Conservation (phyloP, 1,284 basidiomycete species). For the Cryptococcus hybrid region DNA sequence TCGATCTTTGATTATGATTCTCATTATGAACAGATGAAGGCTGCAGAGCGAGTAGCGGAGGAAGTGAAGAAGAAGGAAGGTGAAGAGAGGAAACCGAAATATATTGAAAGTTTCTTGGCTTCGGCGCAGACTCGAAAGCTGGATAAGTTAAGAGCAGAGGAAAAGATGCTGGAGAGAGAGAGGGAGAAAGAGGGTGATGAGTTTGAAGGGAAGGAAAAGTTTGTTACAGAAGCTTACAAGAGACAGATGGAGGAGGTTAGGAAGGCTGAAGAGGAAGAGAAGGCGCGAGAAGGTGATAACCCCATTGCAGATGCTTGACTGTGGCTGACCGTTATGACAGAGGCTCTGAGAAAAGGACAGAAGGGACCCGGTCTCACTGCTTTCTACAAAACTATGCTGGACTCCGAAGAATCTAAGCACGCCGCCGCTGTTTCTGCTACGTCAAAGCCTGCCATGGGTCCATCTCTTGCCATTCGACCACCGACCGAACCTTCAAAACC, state of each 20-base stretch:
- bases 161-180: constrained; percentile 95
- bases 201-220: constrained; percentile 91
- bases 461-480: constrained; percentile 36
- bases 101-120: constrained; percentile 77
- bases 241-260: constrained; percentile 92
- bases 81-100: constrained; percentile 86
- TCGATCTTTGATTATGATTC: constrained; percentile 95
- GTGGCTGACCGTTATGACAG: constrained; percentile 16
- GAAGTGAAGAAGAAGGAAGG: constrained; percentile 68
- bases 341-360: constrained; percentile 58
- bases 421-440: constrained; percentile 78
- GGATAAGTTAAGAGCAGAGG: constrained; percentile 91
- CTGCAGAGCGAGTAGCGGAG: constrained; percentile 68
- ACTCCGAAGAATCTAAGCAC: constrained; percentile 76
- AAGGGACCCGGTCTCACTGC: constrained; percentile 71
- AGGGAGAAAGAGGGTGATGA: constrained; percentile 91
- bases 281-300: constrained; percentile 68
- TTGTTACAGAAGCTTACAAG: constrained; percentile 97
- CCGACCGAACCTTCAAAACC: constrained; percentile 19
- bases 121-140: constrained; percentile 82
- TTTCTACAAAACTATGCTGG: constrained; percentile 80
- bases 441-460: constrained; percentile 50
- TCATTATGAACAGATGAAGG: constrained; percentile 94
- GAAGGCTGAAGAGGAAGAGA: constrained; percentile 87
- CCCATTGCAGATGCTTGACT: neutral